Percentiles rank a stretch among this genome's conserved stretches.
phyloP scores from a whole-genome alignment of 129 eudicot species.

The Deinandra increscens region DNA sequence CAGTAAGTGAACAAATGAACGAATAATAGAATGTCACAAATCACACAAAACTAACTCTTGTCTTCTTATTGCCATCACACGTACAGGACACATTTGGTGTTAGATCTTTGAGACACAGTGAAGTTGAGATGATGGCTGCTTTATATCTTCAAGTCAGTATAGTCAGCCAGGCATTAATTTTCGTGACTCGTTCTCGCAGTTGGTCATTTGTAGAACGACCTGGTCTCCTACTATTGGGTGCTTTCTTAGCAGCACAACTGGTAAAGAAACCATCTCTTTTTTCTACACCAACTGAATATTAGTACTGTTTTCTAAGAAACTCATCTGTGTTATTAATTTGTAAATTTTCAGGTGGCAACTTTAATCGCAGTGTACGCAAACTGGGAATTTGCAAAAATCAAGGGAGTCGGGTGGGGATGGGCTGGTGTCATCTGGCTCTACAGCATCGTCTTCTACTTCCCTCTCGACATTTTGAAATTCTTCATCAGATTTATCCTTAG shows the following conservation, averaged over 20 bases:
- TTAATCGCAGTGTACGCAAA: slow-evolving; percentile 85
- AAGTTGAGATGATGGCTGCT: slow-evolving; percentile 87
- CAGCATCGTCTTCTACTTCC: slow-evolving; percentile 78
- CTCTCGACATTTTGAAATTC: slow-evolving; percentile 80
- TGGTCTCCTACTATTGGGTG: slow-evolving; percentile 59
- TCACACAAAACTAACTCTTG: not conserved
- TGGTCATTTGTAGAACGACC: slow-evolving; percentile 96
- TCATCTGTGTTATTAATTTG: not conserved
- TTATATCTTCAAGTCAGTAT: slow-evolving; percentile 95
- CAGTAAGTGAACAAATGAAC: slow-evolving; percentile 41
- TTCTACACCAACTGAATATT: not conserved
- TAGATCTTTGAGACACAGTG: slow-evolving; percentile 46
- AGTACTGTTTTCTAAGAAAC: not conserved
- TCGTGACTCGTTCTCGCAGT: slow-evolving; percentile 90
- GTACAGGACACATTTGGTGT: slow-evolving; percentile 70
- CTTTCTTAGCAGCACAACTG: slow-evolving; percentile 87
- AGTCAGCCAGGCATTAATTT: slow-evolving; percentile 90
- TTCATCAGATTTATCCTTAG: slow-evolving; percentile 72
- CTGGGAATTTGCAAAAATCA: slow-evolving; percentile 82
- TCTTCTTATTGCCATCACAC: slow-evolving; percentile 5
- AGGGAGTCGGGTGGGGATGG: slow-evolving; percentile 99
- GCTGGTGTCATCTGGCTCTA: slow-evolving; percentile 94
- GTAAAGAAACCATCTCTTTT: slow-evolving; percentile 42
- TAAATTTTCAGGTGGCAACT: slow-evolving; percentile 69
- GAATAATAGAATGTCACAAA: not conserved